These are phyloP conservation scores for Heliamphora pulchella DNA, from an alignment of 179 eudicot species.

Conservation along the genomic window DNA sequence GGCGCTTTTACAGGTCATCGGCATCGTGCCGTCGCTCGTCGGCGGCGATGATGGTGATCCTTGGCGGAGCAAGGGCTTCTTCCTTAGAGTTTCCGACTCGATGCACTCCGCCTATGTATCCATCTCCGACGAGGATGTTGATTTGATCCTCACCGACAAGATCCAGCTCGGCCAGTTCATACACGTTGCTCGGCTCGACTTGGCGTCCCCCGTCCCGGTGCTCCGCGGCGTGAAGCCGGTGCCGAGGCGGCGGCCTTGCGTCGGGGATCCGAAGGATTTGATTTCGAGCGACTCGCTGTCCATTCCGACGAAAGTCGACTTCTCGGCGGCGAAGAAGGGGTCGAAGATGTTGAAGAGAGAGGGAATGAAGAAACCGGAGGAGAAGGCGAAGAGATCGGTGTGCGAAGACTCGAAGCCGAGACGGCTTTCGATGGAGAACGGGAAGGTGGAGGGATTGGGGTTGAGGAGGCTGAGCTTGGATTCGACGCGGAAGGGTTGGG, in stretches of 20 bases:
- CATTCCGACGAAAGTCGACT: slow-evolving; percentile 11
- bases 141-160: slow-evolving; percentile 61
- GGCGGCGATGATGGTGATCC: slow-evolving; percentile 59
- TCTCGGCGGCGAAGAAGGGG: slow-evolving; percentile 8
- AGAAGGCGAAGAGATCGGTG: neutral
- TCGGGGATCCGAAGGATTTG: slow-evolving; percentile 67
- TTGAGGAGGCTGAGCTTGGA: slow-evolving; percentile 38
- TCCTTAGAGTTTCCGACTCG: slow-evolving; percentile 73
- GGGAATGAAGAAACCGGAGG: slow-evolving; percentile 1
- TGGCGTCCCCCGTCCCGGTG: slow-evolving; percentile 66
- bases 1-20: slow-evolving; percentile 64
- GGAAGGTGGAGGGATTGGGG: slow-evolving; percentile 23
- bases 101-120: slow-evolving; percentile 78
- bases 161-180: slow-evolving; percentile 75
- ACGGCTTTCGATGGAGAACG: slow-evolving; percentile 29
- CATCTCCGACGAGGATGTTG: slow-evolving; percentile 52
- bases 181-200: slow-evolving; percentile 55
- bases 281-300: slow-evolving; percentile 33
- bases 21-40: slow-evolving; percentile 62
- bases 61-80: slow-evolving; percentile 58
- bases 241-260: slow-evolving; percentile 59
- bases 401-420: slow-evolving; percentile 14
- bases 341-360: slow-evolving; percentile 6
- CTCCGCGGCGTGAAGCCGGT: slow-evolving; percentile 59
- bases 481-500: slow-evolving; percentile 37